Percentiles rank a stretch among this genome's conserved stretches.
These are phyloP conservation scores for Cymbopogon flexuosus DNA, from an alignment of 202 grass and related monocot species.

Conservation along the genomic window DNA sequence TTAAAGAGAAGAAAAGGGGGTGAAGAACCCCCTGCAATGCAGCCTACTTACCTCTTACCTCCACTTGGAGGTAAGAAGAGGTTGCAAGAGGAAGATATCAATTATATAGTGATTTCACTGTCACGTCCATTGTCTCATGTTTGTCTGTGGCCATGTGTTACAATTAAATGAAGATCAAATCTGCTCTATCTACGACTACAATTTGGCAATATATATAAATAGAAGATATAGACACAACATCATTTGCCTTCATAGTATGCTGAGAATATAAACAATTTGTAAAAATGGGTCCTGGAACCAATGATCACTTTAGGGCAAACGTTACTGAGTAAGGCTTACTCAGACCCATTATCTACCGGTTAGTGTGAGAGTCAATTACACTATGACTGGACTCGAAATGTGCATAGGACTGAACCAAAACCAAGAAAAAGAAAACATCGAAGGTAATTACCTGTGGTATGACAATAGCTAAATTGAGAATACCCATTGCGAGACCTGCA, in stretches of 20 bases:
- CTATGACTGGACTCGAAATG: not conserved
- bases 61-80: too few relatives aligned
- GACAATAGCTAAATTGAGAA: conserved; percentile 92
- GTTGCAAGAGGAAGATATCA: not conserved
- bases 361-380: not conserved
- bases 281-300: not conserved
- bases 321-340: not conserved
- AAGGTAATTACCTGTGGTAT: conserved; percentile 72
- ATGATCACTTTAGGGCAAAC: not conserved
- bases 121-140: not conserved
- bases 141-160: not conserved
- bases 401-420: not conserved
- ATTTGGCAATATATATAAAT: too few relatives aligned
- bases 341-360: not conserved
- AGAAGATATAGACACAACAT: not conserved
- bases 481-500: conserved; percentile 92
- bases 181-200: not conserved
- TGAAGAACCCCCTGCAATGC: too few relatives aligned
- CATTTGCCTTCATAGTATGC: not conserved
- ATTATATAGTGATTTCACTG: not conserved
- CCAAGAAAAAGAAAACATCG: not conserved
- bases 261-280: not conserved
- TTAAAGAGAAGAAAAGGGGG: not conserved
- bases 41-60: too few relatives aligned
- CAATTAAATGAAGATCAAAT: not conserved